Evolutionary conservation across 2,329 filamentous ascomycete species (phyloP).

Genomic region (Ampelomyces quisqualis): DNA sequence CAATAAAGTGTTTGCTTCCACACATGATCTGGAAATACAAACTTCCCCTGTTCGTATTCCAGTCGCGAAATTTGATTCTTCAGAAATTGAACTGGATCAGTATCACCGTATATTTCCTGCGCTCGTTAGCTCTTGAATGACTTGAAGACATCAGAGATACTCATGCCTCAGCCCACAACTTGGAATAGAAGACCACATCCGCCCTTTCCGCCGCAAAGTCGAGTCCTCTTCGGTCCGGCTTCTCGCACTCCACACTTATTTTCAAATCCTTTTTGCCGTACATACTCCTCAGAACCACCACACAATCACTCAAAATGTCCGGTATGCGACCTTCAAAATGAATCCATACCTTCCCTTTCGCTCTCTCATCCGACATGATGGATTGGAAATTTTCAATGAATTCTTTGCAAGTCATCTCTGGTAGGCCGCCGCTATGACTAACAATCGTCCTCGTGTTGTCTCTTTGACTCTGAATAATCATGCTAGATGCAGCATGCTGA

Average conservation of each 20-base stretch:
- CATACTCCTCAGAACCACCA: constrained; percentile 54
- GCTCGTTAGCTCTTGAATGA: constrained; percentile 36
- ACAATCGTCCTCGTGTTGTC: constrained; percentile 68
- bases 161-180: constrained; percentile 64
- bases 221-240: constrained; percentile 63
- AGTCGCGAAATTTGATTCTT: constrained; percentile 8
- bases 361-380: neutral
- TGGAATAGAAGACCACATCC: constrained; percentile 73
- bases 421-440: constrained; percentile 63
- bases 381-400: constrained; percentile 51
- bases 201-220: constrained; percentile 61
- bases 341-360: constrained; percentile 55
- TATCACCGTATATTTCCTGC: constrained; percentile 31
- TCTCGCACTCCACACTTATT: constrained; percentile 73
- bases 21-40: neutral
- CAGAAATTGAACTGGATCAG: constrained; percentile 37
- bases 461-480: constrained; percentile 63
- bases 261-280: constrained; percentile 45
- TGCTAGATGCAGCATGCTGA: constrained; percentile 64
- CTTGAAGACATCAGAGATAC: constrained; percentile 36
- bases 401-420: constrained; percentile 66
- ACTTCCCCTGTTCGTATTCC: neutral
- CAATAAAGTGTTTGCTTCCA: no score
- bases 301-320: constrained; percentile 60
- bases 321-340: constrained; percentile 75